phyloP scores from a whole-genome alignment of 2,329 filamentous ascomycete species.

The Colletotrichum eremochloae region DNA sequence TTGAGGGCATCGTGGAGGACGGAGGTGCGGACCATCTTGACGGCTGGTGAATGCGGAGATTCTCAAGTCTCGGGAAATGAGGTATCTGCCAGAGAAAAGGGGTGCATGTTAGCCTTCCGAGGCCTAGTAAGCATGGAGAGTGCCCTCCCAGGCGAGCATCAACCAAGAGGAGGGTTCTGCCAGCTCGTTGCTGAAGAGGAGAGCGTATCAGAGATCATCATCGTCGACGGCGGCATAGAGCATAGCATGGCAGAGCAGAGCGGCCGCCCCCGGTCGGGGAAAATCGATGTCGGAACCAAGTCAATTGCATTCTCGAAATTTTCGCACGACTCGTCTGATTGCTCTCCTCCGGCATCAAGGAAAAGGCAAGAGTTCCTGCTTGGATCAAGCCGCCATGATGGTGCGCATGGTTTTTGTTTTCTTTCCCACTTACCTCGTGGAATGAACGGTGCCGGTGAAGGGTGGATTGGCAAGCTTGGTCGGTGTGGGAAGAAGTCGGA shows the following conservation, averaged over 20 bases:
- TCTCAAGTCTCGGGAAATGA: constrained; percentile 82
- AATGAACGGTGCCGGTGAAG: constrained; percentile 45
- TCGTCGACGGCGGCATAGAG: constrained; percentile 45
- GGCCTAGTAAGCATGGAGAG: constrained; percentile 75
- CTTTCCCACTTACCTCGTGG: constrained; percentile 60
- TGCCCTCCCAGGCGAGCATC: constrained; percentile 66
- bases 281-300: constrained; percentile 15
- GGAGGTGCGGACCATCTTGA: constrained; percentile 98
- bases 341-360: constrained; percentile 70
- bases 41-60: constrained; percentile 75
- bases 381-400: constrained; percentile 47
- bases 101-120: constrained; percentile 71
- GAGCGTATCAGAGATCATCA: constrained; percentile 67
- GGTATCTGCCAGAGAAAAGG: constrained; percentile 68
- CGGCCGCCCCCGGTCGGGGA: constrained; percentile 7
- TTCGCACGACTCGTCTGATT: constrained; percentile 62
- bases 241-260: background rate
- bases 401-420: background rate
- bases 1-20: constrained; percentile 99
- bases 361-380: constrained; percentile 58
- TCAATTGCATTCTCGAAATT: constrained; percentile 24
- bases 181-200: constrained; percentile 74
- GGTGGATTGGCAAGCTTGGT: constrained; percentile 48
- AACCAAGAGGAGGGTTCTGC: constrained; percentile 74
- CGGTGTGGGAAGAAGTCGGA: constrained; percentile 42